Evolutionary conservation across 495 filamentous ascomycete species (phyloP), one percentile per base, ranked within the genome.

Genomic region (Aspergillus avenaceus): DNA sequence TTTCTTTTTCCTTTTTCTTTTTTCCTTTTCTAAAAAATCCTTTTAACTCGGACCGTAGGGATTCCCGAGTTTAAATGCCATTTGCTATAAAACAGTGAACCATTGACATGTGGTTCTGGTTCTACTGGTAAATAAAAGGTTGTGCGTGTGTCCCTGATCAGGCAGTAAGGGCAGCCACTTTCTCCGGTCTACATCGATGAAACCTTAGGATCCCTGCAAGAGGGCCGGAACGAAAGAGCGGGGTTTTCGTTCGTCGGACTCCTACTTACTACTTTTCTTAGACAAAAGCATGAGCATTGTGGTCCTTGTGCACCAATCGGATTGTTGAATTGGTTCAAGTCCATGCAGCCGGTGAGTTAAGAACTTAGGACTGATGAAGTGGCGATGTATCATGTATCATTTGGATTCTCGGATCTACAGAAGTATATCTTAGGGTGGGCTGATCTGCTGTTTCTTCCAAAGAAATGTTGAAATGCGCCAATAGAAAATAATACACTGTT

Each of bases 91-190:
- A 12, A 34, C 8, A 34, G 18, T 16, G n/a, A n/a, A 8, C 34
- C 7, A 38, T 21, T 38, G n/a, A 8, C 34, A 38, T 38, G 34
- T 38, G 34, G n/a, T n/a, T 38, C 34, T 18, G 16, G 16, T 38
- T 36, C n/a, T n/a, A n/a, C n/a, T 36, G 19, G 32, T 36, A n/a
- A 21, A 16, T n/a, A n/a, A n/a, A n/a, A n/a, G n/a, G n/a, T n/a
- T n/a, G n/a, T n/a, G n/a, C 28, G n/a, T 21, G 31, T 27, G 14
- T 34, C 41, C 25, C 45, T 53, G 42, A 28, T 55, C 36, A 50
- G 47, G 46, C 42, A 32, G 52, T 41, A 27, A 55, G 31, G 26
- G 47, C 34, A 50, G 42, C 32, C 42, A 45, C n/a, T n/a, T 44
- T 31, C 16, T 29, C 49, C 41, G 25, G 14, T n/a, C 37, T 38